These are phyloP conservation scores for Glycine soja DNA, from an alignment of 306 rosid species.

Conservation along the genomic window DNA sequence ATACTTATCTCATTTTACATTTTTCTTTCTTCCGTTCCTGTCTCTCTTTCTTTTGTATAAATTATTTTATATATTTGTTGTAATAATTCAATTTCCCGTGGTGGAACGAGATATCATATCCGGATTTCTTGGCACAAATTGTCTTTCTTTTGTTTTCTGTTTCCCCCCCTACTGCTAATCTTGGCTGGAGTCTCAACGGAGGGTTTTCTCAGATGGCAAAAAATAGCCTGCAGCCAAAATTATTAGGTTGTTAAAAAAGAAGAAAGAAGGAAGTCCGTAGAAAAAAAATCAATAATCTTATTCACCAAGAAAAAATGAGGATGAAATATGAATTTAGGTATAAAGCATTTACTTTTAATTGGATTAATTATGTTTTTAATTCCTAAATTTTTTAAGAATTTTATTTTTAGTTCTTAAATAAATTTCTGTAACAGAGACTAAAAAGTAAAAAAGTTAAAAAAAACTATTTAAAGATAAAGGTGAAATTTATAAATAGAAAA, in stretches of 20 bases:
- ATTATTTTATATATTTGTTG: not conserved
- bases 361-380: too few species aligned
- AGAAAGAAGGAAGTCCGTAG: not conserved
- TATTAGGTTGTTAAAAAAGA: conserved; percentile 25
- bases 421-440: too few species aligned
- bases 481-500: too few species aligned
- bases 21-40: not conserved
- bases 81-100: not conserved
- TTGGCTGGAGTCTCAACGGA: conserved; percentile 28
- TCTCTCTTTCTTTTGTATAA: not conserved
- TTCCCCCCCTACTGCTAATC: not conserved
- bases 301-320: not conserved
- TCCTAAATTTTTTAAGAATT: too few species aligned
- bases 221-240: conserved; percentile 38
- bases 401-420: too few species aligned
- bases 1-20: not conserved
- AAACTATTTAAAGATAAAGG: too few species aligned
- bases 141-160: conserved; percentile 16
- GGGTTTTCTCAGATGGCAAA: conserved; percentile 30
- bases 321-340: not conserved
- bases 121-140: not conserved
- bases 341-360: conserved; percentile 1
- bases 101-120: conserved; percentile 12
- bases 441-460: too few species aligned
- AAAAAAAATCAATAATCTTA: too few species aligned